phyloP scores from a whole-genome alignment of 192 early-diverging fungal species.

The Umbelopsis sp. region DNA sequence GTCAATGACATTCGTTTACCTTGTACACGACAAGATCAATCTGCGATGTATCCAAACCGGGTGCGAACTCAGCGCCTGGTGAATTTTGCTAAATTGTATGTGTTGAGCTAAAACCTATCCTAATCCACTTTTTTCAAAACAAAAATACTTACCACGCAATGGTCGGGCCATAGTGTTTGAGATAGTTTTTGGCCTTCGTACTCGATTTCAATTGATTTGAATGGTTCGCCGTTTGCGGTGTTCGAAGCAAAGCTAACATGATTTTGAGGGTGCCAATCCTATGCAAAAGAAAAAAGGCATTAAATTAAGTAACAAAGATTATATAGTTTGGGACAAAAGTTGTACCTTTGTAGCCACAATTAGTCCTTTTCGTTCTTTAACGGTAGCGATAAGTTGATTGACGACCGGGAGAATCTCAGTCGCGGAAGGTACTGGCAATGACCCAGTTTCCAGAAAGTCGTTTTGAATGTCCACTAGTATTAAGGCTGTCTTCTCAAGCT shows the following conservation, averaged over 20 bases:
- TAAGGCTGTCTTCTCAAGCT: conserved; percentile 27
- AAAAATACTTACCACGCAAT: conserved; percentile 34
- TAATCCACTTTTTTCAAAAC: not conserved
- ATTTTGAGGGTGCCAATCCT: conserved; percentile 38
- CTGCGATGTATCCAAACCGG: not conserved
- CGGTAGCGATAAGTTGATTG: conserved; percentile 6
- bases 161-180: conserved; percentile 35
- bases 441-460: conserved; percentile 35
- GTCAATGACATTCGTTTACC: not conserved
- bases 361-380: conserved; percentile 20
- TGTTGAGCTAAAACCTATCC: not conserved
- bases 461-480: conserved; percentile 38
- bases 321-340: not conserved
- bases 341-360: conserved; percentile 32
- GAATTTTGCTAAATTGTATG: conserved; percentile 24
- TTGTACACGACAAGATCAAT: conserved; percentile 25
- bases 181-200: conserved; percentile 14
- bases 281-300: not conserved
- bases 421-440: conserved; percentile 27
- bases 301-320: not conserved
- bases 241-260: conserved; percentile 39
- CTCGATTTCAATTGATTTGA: conserved; percentile 24
- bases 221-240: conserved; percentile 17
- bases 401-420: conserved; percentile 22
- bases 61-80: conserved; percentile 18